Conservation (phyloP, 257 asterid genomes). For the Leonotis leonurus region DNA sequence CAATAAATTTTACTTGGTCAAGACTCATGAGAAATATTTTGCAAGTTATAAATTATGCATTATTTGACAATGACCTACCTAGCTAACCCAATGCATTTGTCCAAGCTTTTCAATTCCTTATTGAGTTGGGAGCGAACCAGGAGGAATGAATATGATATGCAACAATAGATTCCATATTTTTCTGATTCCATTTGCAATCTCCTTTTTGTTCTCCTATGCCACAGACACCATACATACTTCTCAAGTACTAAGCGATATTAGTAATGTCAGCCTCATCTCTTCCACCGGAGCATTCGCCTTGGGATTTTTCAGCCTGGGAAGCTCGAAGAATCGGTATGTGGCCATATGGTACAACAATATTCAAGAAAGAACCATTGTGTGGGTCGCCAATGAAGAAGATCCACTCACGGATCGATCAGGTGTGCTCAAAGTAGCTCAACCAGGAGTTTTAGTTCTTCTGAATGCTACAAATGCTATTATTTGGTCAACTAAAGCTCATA, state of each 20-base stretch:
- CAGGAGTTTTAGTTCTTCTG: slow-evolving; percentile 27
- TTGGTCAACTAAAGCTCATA: slow-evolving; percentile 44
- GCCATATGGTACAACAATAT: slow-evolving; percentile 46
- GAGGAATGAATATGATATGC: no score
- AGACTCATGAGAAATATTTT: no score
- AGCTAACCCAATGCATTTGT: no score
- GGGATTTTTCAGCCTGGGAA: neutral
- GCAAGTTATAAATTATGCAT: no score
- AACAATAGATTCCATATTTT: no score
- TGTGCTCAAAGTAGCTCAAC: slow-evolving; percentile 3
- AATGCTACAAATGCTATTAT: slow-evolving; percentile 7
- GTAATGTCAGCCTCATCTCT: slow-evolving; percentile 28
- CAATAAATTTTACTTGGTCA: no score
- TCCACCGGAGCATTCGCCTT: slow-evolving; percentile 28
- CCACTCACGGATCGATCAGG: slow-evolving; percentile 27
- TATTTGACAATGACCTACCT: no score
- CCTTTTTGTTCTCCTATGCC: neutral
- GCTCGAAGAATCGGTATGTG: slow-evolving; percentile 12
- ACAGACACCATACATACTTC: neutral
- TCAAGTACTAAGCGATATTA: slow-evolving; percentile 18
- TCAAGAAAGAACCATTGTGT: slow-evolving; percentile 19
- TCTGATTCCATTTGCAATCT: neutral
- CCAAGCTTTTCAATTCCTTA: no score
- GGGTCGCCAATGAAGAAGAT: slow-evolving; percentile 39
- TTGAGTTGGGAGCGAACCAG: no score